These are phyloP conservation scores for Metarhizium sp. DNA, from an alignment of 2,329 filamentous ascomycete genomes.

Conservation along the genomic window DNA sequence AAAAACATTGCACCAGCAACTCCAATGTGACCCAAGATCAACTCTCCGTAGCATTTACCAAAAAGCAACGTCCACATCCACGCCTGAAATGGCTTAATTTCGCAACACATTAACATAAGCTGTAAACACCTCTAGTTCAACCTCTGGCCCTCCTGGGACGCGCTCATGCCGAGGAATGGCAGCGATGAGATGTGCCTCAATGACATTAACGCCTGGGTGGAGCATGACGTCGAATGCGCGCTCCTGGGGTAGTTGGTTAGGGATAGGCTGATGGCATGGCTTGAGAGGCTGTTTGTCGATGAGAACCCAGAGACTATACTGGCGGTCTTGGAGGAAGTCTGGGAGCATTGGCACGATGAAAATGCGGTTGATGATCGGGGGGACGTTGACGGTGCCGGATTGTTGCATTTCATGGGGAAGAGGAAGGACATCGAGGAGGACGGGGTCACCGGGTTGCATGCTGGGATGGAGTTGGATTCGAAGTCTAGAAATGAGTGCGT, in stretches of 20 bases:
- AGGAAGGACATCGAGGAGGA: conserved; percentile 55
- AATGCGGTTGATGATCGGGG: conserved; percentile 57
- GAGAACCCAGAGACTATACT: conserved; percentile 68
- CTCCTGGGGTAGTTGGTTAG: conserved; percentile 47
- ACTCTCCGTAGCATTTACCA: background rate
- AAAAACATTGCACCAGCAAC: background rate
- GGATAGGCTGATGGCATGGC: conserved; percentile 34
- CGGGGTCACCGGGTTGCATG: conserved; percentile 51
- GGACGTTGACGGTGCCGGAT: conserved; percentile 62
- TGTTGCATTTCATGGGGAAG: conserved; percentile 59
- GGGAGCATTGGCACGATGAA: conserved; percentile 61
- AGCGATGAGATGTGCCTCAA: conserved; percentile 71
- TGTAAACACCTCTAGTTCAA: conserved; percentile 71
- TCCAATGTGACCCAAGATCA: background rate
- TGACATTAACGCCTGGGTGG: conserved; percentile 62
- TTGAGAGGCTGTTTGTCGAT: conserved; percentile 58
- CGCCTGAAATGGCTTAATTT: background rate
- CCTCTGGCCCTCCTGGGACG: conserved; percentile 47
- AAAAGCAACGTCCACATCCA: background rate
- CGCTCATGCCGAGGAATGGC: conserved; percentile 53
- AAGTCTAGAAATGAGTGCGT: conserved; percentile 60
- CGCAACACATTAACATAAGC: conserved; percentile 63
- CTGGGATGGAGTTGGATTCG: conserved; percentile 59
- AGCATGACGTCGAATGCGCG: conserved; percentile 70
- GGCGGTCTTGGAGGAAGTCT: conserved; percentile 51